A percentile compares a stretch with the other conserved stretches of the same genome.
These are phyloP conservation scores for Carex sylvatica DNA, from an alignment of 202 grass and related monocot species.

Conservation along the genomic window DNA sequence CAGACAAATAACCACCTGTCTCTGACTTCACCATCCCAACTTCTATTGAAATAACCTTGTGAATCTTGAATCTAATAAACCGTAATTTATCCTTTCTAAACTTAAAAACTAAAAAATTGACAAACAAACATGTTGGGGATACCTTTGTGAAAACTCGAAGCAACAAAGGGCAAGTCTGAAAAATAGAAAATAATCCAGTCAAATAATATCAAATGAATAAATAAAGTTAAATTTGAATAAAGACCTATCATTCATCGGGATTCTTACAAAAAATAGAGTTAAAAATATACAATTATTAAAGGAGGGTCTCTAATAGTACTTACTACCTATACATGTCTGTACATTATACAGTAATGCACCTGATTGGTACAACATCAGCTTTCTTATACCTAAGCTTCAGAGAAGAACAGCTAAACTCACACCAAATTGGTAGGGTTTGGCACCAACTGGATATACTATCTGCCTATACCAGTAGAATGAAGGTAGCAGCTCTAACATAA, in stretches of 20 bases:
- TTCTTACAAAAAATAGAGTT: background rate
- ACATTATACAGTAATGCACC: background rate
- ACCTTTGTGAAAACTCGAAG: constrained; percentile 97
- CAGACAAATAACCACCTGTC: background rate
- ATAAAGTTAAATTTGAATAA: background rate
- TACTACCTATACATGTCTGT: background rate
- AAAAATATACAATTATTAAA: background rate
- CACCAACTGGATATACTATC: background rate
- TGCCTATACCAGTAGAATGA: background rate
- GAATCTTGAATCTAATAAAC: background rate
- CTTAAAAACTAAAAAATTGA: background rate
- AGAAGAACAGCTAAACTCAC: background rate
- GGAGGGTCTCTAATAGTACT: background rate
- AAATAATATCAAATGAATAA: constrained; percentile 7
- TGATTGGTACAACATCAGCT: background rate
- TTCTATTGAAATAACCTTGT: constrained; percentile 1
- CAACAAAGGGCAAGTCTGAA: constrained; percentile 93
- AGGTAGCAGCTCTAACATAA: background rate
- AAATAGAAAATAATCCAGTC: constrained; percentile 20
- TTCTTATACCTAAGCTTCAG: background rate
- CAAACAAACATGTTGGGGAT: background rate
- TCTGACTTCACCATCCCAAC: background rate
- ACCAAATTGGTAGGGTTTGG: background rate
- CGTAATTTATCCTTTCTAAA: constrained; percentile 5
- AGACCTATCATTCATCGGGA: background rate